Evolutionary conservation across 495 filamentous ascomycete genomes (phyloP).

Genomic region (Tuber calosporum): DNA sequence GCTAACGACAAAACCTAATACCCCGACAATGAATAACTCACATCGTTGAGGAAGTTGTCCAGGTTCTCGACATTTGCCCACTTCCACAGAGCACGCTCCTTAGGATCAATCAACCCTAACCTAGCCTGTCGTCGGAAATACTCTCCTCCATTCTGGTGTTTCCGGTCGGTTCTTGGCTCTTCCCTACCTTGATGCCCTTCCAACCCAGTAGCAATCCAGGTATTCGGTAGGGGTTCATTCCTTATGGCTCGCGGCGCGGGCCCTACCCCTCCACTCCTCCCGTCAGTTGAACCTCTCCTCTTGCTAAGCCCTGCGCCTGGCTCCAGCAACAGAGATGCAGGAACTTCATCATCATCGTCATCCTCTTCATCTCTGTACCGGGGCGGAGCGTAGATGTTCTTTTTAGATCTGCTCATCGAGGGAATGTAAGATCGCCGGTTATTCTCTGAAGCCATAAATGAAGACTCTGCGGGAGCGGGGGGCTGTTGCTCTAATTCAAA

Average conservation of each 20-base stretch:
- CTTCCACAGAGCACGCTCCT: conserved; percentile 84
- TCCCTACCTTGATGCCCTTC: conserved; percentile 12
- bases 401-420: conserved; percentile 30
- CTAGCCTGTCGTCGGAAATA: conserved; percentile 43
- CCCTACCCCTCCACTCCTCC: conserved; percentile 38
- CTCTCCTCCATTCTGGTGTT: conserved; percentile 37
- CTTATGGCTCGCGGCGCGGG: conserved; percentile 54
- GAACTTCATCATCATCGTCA: conserved; percentile 86
- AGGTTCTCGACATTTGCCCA: conserved; percentile 92
- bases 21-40: conserved; percentile 12
- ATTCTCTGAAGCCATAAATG: conserved; percentile 27
- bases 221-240: conserved; percentile 50
- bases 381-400: conserved; percentile 35
- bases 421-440: conserved; percentile 34
- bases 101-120: conserved; percentile 55
- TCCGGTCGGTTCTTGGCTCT: background rate
- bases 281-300: conserved; percentile 13
- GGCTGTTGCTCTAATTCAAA: conserved; percentile 32
- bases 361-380: conserved; percentile 57
- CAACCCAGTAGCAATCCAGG: conserved; percentile 42
- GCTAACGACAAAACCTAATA: conserved; percentile 3
- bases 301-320: conserved; percentile 40
- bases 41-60: conserved; percentile 77
- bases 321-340: conserved; percentile 79
- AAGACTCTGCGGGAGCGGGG: conserved; percentile 30